Conservation (phyloP, 2,329 filamentous ascomycete genomes). For the Xylaria sp. region DNA sequence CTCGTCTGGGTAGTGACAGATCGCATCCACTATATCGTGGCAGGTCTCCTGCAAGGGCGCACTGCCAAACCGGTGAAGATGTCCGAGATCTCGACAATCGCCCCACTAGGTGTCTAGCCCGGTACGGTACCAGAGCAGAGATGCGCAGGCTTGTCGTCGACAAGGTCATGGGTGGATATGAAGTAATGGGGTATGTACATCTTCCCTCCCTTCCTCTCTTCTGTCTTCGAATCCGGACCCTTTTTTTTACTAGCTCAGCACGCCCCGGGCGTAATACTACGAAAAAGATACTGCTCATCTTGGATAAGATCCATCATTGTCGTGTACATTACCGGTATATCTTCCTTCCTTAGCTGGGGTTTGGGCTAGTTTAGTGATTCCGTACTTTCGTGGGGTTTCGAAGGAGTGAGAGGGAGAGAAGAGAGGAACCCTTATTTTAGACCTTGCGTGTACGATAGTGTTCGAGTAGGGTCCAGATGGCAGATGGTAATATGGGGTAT, state of each 20-base stretch:
- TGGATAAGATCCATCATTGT: background rate
- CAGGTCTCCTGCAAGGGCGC: conserved; percentile 11
- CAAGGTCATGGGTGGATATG: background rate
- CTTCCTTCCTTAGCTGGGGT: no score
- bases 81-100: conserved; percentile 18
- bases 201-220: no score
- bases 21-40: conserved; percentile 11
- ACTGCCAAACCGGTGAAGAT: conserved; percentile 14
- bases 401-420: no score
- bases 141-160: no score
- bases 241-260: background rate
- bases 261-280: background rate
- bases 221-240: no score
- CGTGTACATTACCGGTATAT: no score
- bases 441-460: background rate
- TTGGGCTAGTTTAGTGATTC: no score
- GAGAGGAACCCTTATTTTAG: no score
- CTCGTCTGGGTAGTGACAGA: conserved; percentile 2
- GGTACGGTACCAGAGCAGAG: background rate
- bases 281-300: background rate
- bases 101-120: conserved; percentile 7
- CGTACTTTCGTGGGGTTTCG: no score
- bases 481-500: background rate
- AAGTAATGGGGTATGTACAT: no score
- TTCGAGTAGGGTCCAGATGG: background rate